phyloP scores from a whole-genome alignment of 1,284 basidiomycete species.

The Trametes hirsuta region DNA sequence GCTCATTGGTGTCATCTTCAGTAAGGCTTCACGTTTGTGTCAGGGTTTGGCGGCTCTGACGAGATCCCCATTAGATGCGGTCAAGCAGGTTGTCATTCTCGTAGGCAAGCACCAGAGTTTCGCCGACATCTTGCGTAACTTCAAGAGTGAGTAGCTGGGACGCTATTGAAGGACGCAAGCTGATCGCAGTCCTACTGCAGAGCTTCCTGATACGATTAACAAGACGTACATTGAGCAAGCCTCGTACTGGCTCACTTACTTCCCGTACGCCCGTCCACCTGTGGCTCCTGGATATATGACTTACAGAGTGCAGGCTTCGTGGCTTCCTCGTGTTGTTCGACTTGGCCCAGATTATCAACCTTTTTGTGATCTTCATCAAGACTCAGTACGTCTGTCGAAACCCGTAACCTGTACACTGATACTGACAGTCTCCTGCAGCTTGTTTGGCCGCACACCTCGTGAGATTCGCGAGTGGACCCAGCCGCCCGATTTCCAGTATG shows the following conservation, averaged over 20 bases:
- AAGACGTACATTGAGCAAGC: slow-evolving; percentile 82
- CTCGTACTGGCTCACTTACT: slow-evolving; percentile 94
- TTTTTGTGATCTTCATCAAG: slow-evolving; percentile 86
- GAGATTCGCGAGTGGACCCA: slow-evolving; percentile 97
- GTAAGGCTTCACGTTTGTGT: slow-evolving; percentile 45
- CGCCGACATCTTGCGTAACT: slow-evolving; percentile 63
- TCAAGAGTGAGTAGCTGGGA: slow-evolving; percentile 55
- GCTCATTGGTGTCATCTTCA: slow-evolving; percentile 86
- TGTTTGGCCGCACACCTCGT: slow-evolving; percentile 95
- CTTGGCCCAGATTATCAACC: slow-evolving; percentile 92
- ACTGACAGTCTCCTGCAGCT: slow-evolving; percentile 41
- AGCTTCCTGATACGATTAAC: slow-evolving; percentile 73
- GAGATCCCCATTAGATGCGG: slow-evolving; percentile 48
- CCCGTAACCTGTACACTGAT: neutral
- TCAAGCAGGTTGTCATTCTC: slow-evolving; percentile 67
- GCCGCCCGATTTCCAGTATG: slow-evolving; percentile 91
- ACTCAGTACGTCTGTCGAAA: slow-evolving; percentile 51
- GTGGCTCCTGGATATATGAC: neutral
- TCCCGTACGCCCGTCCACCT: slow-evolving; percentile 64
- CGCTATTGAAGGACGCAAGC: neutral
- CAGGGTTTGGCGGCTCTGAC: neutral
- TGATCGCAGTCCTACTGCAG: slow-evolving; percentile 39
- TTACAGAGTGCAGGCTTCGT: slow-evolving; percentile 60
- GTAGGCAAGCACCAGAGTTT: slow-evolving; percentile 73
- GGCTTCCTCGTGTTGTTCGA: slow-evolving; percentile 95